These are phyloP conservation scores for Microbotryum intermedium DNA, from an alignment of 1,284 basidiomycete genomes.

Conservation along the genomic window DNA sequence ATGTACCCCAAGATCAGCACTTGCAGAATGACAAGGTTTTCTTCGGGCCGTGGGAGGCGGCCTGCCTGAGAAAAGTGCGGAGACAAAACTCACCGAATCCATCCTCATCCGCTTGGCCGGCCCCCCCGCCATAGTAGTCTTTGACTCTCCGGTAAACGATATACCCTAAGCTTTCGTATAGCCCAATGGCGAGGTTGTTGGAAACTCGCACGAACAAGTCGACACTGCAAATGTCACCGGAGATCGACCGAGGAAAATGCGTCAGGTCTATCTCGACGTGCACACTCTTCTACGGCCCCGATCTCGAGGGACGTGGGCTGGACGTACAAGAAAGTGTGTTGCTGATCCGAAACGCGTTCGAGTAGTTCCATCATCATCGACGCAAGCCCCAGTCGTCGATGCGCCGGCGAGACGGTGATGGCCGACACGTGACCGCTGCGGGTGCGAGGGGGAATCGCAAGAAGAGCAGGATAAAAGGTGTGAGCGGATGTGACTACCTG, in stretches of 20 bases:
- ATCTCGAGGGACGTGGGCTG: background rate
- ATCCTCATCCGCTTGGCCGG: conserved; percentile 72
- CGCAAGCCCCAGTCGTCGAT: conserved; percentile 72
- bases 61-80: background rate
- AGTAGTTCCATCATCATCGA: conserved; percentile 71
- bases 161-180: conserved; percentile 82
- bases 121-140: conserved; percentile 74
- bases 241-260: background rate
- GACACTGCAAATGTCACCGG: conserved; percentile 51
- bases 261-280: background rate
- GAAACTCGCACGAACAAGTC: conserved; percentile 82
- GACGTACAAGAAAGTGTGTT: conserved; percentile 28
- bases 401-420: conserved; percentile 81
- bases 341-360: conserved; percentile 66
- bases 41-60: too few relatives aligned
- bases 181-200: conserved; percentile 61
- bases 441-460: background rate
- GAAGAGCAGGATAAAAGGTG: background rate
- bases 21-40: background rate
- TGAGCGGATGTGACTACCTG: conserved; percentile 6
- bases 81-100: conserved; percentile 63
- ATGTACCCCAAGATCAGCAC: too few relatives aligned
- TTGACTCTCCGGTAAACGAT: conserved; percentile 73
- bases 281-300: background rate
- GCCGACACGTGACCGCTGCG: conserved; percentile 72